Base-by-base conservation (phyloP, 306 rosid species). In the Pachyrhizus erosus region DNA sequence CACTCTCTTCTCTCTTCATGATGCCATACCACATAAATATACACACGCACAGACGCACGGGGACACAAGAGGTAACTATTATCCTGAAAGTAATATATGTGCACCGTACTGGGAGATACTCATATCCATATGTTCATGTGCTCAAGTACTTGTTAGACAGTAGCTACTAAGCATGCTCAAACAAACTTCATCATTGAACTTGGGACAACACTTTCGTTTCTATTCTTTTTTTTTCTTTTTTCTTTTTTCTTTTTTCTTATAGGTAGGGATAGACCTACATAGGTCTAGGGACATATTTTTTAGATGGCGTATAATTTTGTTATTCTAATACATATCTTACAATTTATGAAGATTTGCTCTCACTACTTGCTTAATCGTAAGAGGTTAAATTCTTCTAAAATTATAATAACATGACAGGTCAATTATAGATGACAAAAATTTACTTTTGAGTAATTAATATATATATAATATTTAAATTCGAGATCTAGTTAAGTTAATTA, bases 131-230 rank as follows among this genome's bases (percentile, higher is more conserved):
- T 15, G 65, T 45, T 61, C 49, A 77, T 77, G 73, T 83, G 75
- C 71, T 78, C 60, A 77, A 62, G 75, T 83, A 71, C 76, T 49
- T 62, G 62, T 75, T 82, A 39, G 51, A 54, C 67, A 42, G 17
- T 4, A 40, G 60, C 7, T 20, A 49, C 13, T 34, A 54, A 46
- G 55, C 78, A 80, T 57, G 72, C 78, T 79, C 75, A 24, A 55
- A 42, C 73, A 9, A 11, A 31, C 51, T 49, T 49, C 4, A 75
- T 75, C 42, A 54, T 75, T 75, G 5, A 52, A 57, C 34, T 61
- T 26, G 2, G 9, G 6, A 26, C 9, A 48, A 73, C 52, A 31
- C n/a, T 49, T 62, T 27, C 66, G 5, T 46, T n/a, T n/a, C n/a
- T n/a, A n/a, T n/a, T n/a, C n/a, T n/a, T n/a, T n/a, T n/a, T n/a